phyloP scores from a whole-genome alignment of 106 monocot genomes.

The Dendrobium huoshanense region DNA sequence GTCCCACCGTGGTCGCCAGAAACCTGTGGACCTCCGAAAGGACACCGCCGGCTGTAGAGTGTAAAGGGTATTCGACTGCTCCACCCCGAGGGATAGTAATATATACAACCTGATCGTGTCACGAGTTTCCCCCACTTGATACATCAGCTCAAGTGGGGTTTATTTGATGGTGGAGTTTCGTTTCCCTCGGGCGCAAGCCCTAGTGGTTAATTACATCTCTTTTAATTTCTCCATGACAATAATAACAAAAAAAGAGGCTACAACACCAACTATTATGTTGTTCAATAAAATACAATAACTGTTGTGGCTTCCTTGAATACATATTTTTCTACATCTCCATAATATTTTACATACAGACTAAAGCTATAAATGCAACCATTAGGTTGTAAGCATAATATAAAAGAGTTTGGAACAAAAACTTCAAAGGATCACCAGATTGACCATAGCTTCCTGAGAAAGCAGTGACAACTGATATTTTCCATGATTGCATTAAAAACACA shows the following conservation, averaged over 20 bases:
- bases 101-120: no score
- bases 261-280: not conserved
- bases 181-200: no score
- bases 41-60: no score
- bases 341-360: not conserved
- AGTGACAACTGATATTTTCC: not conserved
- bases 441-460: not conserved
- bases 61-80: no score
- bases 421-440: not conserved
- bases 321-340: not conserved
- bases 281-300: not conserved
- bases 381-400: slow-evolving; percentile 1
- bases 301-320: not conserved
- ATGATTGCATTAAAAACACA: not conserved
- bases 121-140: no score
- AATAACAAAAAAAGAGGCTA: not conserved
- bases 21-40: no score
- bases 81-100: no score
- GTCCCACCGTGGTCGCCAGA: no score
- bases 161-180: no score
- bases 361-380: not conserved
- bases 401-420: slow-evolving; percentile 1
- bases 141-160: no score
- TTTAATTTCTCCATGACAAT: not conserved
- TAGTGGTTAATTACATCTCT: not conserved